These are phyloP conservation scores for Aegilops tauschii DNA, from an alignment of 176 grass and related monocot genomes.

Conservation along the genomic window DNA sequence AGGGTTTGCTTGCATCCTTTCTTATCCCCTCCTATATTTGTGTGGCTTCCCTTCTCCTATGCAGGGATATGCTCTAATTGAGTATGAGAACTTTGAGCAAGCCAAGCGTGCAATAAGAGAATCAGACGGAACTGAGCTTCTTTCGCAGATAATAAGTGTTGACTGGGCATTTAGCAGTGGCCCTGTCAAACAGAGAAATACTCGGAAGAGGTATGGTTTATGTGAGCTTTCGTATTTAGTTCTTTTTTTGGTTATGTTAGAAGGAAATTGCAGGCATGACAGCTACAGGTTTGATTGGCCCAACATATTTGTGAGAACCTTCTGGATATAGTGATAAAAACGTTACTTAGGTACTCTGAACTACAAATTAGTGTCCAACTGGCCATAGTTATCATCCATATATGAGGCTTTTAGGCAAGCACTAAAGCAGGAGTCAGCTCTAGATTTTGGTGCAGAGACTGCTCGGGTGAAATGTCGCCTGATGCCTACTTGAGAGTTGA, in stretches of 20 bases:
- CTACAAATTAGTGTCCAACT: neutral
- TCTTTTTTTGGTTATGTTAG: neutral
- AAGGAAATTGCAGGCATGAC: neutral
- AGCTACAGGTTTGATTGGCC: neutral
- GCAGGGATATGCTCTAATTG: slow-evolving; percentile 67
- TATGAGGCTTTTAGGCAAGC: neutral
- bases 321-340: neutral
- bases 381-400: neutral
- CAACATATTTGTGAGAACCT: neutral
- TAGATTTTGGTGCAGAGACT: neutral
- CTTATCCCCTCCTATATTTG: neutral
- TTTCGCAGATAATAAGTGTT: slow-evolving; percentile 45
- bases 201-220: slow-evolving; percentile 46
- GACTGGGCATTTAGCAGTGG: slow-evolving; percentile 79
- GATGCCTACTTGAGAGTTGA: neutral
- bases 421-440: neutral
- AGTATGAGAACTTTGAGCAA: slow-evolving; percentile 64
- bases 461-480: neutral
- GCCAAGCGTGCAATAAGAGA: slow-evolving; percentile 60
- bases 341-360: no score
- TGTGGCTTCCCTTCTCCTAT: neutral
- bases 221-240: neutral
- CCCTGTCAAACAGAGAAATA: slow-evolving; percentile 46
- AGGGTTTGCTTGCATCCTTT: neutral
- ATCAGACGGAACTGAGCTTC: slow-evolving; percentile 58